Evolutionary conservation across 2,329 filamentous ascomycete genomes (phyloP), one percentile per base, ranked within the genome.

Genomic region (Aspergillus sp.): DNA sequence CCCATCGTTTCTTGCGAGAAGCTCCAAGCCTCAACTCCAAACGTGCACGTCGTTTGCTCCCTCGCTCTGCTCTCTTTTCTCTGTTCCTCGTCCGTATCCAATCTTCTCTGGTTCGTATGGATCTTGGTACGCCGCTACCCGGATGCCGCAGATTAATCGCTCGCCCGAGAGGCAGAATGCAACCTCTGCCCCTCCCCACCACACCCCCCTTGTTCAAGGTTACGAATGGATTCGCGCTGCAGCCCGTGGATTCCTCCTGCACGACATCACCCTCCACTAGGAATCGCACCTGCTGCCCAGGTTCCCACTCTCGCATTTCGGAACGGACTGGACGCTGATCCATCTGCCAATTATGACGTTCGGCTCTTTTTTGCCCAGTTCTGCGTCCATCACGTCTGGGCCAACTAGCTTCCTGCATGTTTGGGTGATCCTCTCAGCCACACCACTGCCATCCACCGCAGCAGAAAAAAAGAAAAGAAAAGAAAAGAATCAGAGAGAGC

Each of bases 351-450:
- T 63, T 48, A 62, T 56, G 20, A 39, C 38, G 17, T 53, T 56
- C 56, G 47, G 50, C 49, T 57, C 47, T 64, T 61, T 66, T 64
- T 65, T 48, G 34, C 30, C 47, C 57, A 62, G 56, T 36, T 52
- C 32, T 45, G 53, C 65, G 55, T 60, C 51, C 62, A 65, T 64
- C 59, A 62, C 63, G 66, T 68, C 56, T 61, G 56, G 55, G 55
- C 66, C 64, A 70, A 64, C 64, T 71, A 71, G 69, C 64, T 59
- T 67, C 57, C 67, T 71, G 67, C 68, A 66, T 55, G 61, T 62
- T 62, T 63, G 68, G 63, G 41, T 64, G 60, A 66, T 65, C 64
- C 57, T 61, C 43, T 63, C 62, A 62, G 63, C 64, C 64, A 65
- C 64, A 61, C 53, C 32, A 51, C 51, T 55, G 52, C 50, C 58